These are phyloP conservation scores for Melanogaster broomeanus DNA, from an alignment of 768 basidiomycete genomes.

Conservation along the genomic window DNA sequence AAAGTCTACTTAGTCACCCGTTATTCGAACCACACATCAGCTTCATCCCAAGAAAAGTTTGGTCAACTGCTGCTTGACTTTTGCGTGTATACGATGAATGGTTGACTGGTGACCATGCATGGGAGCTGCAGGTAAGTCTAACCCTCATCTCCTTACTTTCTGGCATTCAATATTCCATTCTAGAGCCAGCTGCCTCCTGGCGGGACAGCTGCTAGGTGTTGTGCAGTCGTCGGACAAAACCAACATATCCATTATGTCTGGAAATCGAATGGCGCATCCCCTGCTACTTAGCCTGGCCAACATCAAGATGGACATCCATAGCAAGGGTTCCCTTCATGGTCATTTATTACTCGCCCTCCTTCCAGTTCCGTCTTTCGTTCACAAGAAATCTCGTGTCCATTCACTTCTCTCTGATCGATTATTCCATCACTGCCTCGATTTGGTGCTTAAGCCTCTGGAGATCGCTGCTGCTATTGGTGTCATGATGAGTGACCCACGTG, in stretches of 20 bases:
- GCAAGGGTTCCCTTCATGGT: background rate
- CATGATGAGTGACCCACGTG: slow-evolving; percentile 24
- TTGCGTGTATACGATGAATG: slow-evolving; percentile 18
- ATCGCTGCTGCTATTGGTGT: slow-evolving; percentile 9
- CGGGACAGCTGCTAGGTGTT: background rate
- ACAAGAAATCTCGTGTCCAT: slow-evolving; percentile 5
- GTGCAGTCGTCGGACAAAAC: background rate
- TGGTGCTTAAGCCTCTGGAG: slow-evolving; percentile 18
- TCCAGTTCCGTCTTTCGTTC: slow-evolving; percentile 17
- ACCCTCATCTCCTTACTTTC: too few species aligned
- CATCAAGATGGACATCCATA: background rate
- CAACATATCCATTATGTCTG: background rate
- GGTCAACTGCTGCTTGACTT: slow-evolving; percentile 3
- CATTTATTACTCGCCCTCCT: background rate
- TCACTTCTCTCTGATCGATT: slow-evolving; percentile 16
- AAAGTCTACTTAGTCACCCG: background rate
- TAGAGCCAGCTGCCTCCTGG: background rate
- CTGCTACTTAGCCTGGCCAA: background rate
- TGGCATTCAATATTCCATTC: background rate
- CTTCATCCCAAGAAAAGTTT: slow-evolving; percentile 16
- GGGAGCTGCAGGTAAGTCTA: slow-evolving; percentile 25
- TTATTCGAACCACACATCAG: slow-evolving; percentile 2
- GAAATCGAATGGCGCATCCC: background rate
- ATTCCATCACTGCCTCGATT: slow-evolving; percentile 19
- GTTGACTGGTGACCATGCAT: slow-evolving; percentile 25